Base-by-base conservation (phyloP, 768 basidiomycete species). In the Leccinum incarnatum region DNA sequence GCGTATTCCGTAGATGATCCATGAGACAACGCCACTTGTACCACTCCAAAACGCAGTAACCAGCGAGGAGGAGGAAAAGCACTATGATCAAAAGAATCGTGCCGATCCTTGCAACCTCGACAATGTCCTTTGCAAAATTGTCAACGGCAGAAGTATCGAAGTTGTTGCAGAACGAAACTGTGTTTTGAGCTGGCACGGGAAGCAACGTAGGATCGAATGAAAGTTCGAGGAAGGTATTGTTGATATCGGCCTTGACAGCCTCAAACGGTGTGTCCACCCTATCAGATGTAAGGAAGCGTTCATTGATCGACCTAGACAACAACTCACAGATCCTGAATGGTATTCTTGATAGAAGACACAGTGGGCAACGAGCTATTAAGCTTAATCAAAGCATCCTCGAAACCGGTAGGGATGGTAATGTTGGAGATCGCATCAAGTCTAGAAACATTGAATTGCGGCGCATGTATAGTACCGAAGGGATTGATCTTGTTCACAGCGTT, bases 251-350 rank as follows among this genome's bases (percentile, higher is more conserved):
- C 73, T 95, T 97, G 54, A 98, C 72, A 3, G 84, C 77, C 67
- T 97, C 91, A 68, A 98, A 97, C 0, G 96, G 96, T 0, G 82
- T 87, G 68, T 90, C 85, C 62, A 97, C 82, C 56, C 89, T 93
- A 53, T 4, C 10, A 59, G 9, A 23, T 30, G 5, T 49, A 56
- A 56, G 55, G 55, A 21, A 36, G 21, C 23, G 11, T 54, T 32
- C 48, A 48, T 48, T 50, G 7, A 54, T 17, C 25, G 17, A 6
- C 47, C 19, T n/a, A 19, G 1, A 23, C 21, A 37, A 4, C 23
- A 4, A 80, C 89, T 67, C 71, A 94, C 92, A 95, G 71, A 54
- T 76, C 72, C 59, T 89, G 79, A 7, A 94, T 73, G 27, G 78
- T 79, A 50, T 86, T 73, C 74, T 92, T 89, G 51, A 99, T 74